These are phyloP conservation scores for Areca catechu DNA, from an alignment of 176 grass and related monocot genomes.

Conservation along the genomic window DNA sequence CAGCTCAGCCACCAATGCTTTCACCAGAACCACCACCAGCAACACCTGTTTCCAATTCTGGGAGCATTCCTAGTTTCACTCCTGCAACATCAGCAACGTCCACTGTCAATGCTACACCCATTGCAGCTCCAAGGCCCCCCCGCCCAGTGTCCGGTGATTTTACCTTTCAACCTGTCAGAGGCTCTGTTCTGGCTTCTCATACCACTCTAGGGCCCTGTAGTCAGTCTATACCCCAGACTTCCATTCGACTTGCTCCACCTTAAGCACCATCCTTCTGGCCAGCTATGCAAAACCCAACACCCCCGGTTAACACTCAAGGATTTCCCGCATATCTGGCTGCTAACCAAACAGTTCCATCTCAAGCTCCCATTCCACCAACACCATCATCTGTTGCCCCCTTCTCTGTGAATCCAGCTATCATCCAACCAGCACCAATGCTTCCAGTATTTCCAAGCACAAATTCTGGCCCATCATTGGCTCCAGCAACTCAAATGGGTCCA, in stretches of 20 bases:
- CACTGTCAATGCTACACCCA: slow-evolving; percentile 14
- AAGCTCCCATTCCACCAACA: slow-evolving; percentile 29
- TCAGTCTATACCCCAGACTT: slow-evolving; percentile 22
- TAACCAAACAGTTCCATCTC: slow-evolving; percentile 19
- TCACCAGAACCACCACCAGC: slow-evolving; percentile 13
- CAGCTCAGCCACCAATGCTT: slow-evolving; percentile 7
- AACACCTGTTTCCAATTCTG: slow-evolving; percentile 7
- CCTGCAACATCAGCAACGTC: slow-evolving; percentile 16
- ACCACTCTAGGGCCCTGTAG: slow-evolving; percentile 4
- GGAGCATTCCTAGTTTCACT: slow-evolving; percentile 16
- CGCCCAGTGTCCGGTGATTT: slow-evolving; percentile 45
- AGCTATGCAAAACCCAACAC: slow-evolving; percentile 24
- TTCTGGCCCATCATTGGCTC: background rate
- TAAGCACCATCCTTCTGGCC: slow-evolving; percentile 33
- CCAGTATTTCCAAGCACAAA: slow-evolving; percentile 16
- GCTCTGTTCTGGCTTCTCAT: slow-evolving; percentile 2
- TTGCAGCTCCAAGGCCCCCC: slow-evolving; percentile 35
- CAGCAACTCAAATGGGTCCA: slow-evolving; percentile 27
- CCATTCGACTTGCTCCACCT: slow-evolving; percentile 16
- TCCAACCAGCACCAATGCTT: slow-evolving; percentile 22
- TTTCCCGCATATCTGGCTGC: slow-evolving; percentile 35
- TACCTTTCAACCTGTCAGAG: slow-evolving; percentile 45
- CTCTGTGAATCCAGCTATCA: slow-evolving; percentile 21
- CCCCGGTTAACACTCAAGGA: slow-evolving; percentile 22
- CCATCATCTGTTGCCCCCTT: slow-evolving; percentile 19